Conservation (phyloP, 352 stramenopile genomes). For the Globisporangium lucens region DNA sequence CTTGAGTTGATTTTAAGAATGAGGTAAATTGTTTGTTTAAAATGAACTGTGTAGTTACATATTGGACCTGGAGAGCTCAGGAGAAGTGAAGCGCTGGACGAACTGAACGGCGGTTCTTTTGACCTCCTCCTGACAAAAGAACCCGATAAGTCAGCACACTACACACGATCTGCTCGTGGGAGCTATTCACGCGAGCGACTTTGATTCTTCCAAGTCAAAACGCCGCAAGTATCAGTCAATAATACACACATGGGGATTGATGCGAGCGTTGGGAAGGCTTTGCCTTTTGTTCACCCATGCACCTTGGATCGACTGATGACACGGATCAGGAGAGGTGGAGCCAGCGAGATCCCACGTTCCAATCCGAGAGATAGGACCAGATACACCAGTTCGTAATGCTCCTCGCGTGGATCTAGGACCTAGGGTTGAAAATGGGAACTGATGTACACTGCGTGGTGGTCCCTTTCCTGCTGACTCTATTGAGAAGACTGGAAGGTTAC, state of each 20-base stretch:
- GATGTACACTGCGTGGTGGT: neutral
- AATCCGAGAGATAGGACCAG: neutral
- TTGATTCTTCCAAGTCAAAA: neutral
- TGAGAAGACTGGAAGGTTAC: neutral
- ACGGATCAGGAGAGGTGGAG: too few species aligned
- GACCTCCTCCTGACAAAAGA: neutral
- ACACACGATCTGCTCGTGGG: neutral
- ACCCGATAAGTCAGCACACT: neutral
- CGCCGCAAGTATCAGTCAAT: neutral
- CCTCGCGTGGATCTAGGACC: neutral
- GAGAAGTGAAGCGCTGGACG: neutral
- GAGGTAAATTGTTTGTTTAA: too few species aligned
- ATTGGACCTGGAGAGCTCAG: neutral
- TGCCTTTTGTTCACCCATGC: too few species aligned
- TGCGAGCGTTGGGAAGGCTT: neutral
- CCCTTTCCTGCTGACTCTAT: neutral
- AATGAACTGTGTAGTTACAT: neutral
- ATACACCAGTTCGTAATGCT: neutral
- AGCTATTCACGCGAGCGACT: neutral
- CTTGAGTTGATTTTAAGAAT: neutral
- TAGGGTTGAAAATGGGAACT: too few species aligned
- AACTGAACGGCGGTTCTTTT: neutral
- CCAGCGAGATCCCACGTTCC: neutral
- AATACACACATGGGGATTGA: neutral
- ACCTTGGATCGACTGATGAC: too few species aligned